These are phyloP conservation scores for Fomitopsis schrenkii DNA, from an alignment of 1,284 basidiomycete species.

Conservation along the genomic window DNA sequence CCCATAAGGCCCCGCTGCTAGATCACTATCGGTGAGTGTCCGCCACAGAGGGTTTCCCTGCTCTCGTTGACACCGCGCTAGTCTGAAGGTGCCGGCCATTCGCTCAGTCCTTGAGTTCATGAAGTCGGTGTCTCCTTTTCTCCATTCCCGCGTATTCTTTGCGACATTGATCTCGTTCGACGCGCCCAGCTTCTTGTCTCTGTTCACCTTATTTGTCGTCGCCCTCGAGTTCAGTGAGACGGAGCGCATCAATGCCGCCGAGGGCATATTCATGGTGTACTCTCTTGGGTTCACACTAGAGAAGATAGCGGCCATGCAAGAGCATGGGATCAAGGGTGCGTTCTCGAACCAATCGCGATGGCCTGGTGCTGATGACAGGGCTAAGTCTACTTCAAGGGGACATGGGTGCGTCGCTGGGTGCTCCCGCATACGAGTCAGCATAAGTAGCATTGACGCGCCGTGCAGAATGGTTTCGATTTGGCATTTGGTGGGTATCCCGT, in stretches of 20 bases:
- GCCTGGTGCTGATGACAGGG: background rate
- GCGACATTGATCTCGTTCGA: background rate
- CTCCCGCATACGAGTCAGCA: background rate
- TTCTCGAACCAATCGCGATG: background rate
- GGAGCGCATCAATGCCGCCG: slow-evolving; percentile 58
- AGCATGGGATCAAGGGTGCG: slow-evolving; percentile 82
- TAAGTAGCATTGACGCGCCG: background rate
- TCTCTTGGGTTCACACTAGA: slow-evolving; percentile 87
- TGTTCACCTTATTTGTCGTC: slow-evolving; percentile 83
- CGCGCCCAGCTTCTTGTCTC: slow-evolving; percentile 65
- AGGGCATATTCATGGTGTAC: slow-evolving; percentile 79
- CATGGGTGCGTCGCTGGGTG: slow-evolving; percentile 52
- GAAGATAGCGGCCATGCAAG: slow-evolving; percentile 91
- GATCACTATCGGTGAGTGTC: slow-evolving; percentile 81
- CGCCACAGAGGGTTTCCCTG: background rate
- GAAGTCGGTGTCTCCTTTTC: slow-evolving; percentile 46
- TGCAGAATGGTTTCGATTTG: slow-evolving; percentile 85
- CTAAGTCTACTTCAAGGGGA: slow-evolving; percentile 76
- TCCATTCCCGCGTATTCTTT: background rate
- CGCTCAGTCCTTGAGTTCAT: slow-evolving; percentile 86
- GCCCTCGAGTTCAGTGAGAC: slow-evolving; percentile 73
- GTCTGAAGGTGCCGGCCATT: slow-evolving; percentile 90
- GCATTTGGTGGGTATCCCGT: slow-evolving; percentile 60
- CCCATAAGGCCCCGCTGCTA: slow-evolving; percentile 85
- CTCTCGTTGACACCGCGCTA: slow-evolving; percentile 24